phyloP scores from a whole-genome alignment of 352 stramenopile genomes.

The Peronosclerospora sorghi region DNA sequence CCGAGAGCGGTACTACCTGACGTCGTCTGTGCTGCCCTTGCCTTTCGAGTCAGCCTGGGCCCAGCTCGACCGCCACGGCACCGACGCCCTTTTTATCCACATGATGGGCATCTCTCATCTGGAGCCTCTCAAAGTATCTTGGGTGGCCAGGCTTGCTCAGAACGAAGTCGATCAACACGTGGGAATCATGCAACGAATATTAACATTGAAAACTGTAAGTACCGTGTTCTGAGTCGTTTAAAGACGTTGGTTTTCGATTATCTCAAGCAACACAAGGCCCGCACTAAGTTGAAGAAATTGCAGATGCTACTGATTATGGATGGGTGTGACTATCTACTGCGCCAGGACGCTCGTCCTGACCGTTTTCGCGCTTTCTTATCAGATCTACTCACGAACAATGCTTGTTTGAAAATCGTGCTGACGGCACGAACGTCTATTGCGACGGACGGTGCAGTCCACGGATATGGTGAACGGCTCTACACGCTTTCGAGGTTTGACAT shows the following conservation, averaged over 20 bases:
- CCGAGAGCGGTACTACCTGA: no score
- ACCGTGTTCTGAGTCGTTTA: constrained; percentile 37
- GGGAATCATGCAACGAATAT: constrained; percentile 35
- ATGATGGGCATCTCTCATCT: no score
- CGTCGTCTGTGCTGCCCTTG: no score
- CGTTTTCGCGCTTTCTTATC: constrained; percentile 60
- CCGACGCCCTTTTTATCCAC: no score
- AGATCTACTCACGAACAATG: constrained; percentile 60
- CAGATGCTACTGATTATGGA: constrained; percentile 61
- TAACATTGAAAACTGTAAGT: constrained; percentile 26
- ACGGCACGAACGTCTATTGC: constrained; percentile 49
- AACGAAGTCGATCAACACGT: constrained; percentile 49
- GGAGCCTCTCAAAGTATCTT: no score
- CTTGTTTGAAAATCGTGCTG: constrained; percentile 64
- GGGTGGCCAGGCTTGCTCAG: constrained; percentile 40
- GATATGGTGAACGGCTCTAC: constrained; percentile 60
- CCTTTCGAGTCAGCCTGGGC: no score
- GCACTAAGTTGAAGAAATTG: constrained; percentile 39
- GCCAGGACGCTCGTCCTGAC: constrained; percentile 33
- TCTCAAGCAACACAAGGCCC: constrained; percentile 35
- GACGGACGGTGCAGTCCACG: constrained; percentile 49
- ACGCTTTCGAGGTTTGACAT: constrained; percentile 51
- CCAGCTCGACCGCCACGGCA: no score
- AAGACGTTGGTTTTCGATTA: constrained; percentile 41
- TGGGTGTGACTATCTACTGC: constrained; percentile 58